Evolutionary conservation across 1,139 yeast genomes (phyloP), one percentile per base, ranked within the genome.

Genomic region (Starmera stellimalicola): DNA sequence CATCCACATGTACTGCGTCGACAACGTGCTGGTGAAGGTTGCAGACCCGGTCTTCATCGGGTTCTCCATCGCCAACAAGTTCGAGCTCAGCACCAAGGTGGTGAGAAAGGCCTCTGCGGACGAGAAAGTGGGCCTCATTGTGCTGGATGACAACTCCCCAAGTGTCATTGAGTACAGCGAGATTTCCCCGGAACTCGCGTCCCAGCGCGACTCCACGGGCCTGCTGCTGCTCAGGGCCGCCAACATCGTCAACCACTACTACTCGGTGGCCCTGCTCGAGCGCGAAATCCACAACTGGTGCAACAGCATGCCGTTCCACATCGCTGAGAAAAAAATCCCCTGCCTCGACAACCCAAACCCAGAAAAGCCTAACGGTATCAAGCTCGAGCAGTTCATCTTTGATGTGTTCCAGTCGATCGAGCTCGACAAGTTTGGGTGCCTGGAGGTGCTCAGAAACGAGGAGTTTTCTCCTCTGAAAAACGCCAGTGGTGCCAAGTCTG

Each of bases 81-180:
- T 78, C 37, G 77, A 83, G 29, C 68, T 91, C 45, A 94, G 96
- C 26, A 87, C 97, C 9, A 93, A 93, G 58, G 97, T 82, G 18
- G 99, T 93, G 27, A 77, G 97, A 53, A 93, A 91, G 62, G 76
- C 91, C 53, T 83, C 80, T 47, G 85, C 97, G 1, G 57, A 59
- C 28, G 99, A 93, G 60, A 73, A 80, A 26, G 98, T 93, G 33
- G 99, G 99, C 3, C 69, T 93, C 37, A 87, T 93, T 53, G 97
- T 88, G 11, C 55, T 77, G 47, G 83, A 77, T 50, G 63, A 75
- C 33, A 64, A 72, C 28, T 71, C 66, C 33, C 97, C 98, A 3
- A 82, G 91, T 40, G 98, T 93, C 32, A 82, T 93, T 48, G 99
- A 93, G 58, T 93, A 93, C 60, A 80, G 94, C 35, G 99, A 93